Evolutionary conservation across 306 rosid genomes (phyloP), one percentile per base, ranked within the genome.

Genomic region (Vigna trinervia): DNA sequence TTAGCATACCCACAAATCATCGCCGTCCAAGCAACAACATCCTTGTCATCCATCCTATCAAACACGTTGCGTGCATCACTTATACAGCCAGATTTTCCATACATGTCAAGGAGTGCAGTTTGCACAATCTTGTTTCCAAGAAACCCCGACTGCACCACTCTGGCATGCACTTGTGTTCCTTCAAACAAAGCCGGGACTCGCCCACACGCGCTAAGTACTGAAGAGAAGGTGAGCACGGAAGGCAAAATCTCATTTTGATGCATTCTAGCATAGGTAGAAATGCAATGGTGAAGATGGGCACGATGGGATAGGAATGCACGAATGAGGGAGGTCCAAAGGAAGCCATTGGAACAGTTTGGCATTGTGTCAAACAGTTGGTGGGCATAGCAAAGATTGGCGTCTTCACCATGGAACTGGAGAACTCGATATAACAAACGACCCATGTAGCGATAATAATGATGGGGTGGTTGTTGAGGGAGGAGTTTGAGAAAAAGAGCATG

Each of bases 11-110:
- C 92, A 62, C 86, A 63, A 69, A 90, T 85, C 91, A 93, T 86
- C 12, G 94, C 90, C 5, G 94, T 93, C 92, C 90, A 93, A 1
- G 92, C 80, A 82, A 90, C 85, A 5, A 89, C 81, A 71, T 90
- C 97, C 79, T 78, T 87, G 9, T 86, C 92, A 67, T 26, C 69
- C 88, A 93, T 84, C 71, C 77, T 60, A 76, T 85, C 82, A 75
- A 93, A 93, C 72, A 88, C 83, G 1, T 41, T 69, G 52, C 87
- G 79, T 1, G 97, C 97, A 20, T 88, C 90, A 45, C 32, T 0
- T 5, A 89, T 45, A n/a, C 68, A 73, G 15, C 90, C 92, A 8
- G 86, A 86, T 87, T 93, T 90, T 0, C 87, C 89, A 56, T 93
- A 90, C 97, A 90, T 81, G 73, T 79, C 89, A 58, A 93, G 91